Evolutionary conservation across 2,329 filamentous ascomycete species (phyloP).

Genomic region (Penicillium digitatum): DNA sequence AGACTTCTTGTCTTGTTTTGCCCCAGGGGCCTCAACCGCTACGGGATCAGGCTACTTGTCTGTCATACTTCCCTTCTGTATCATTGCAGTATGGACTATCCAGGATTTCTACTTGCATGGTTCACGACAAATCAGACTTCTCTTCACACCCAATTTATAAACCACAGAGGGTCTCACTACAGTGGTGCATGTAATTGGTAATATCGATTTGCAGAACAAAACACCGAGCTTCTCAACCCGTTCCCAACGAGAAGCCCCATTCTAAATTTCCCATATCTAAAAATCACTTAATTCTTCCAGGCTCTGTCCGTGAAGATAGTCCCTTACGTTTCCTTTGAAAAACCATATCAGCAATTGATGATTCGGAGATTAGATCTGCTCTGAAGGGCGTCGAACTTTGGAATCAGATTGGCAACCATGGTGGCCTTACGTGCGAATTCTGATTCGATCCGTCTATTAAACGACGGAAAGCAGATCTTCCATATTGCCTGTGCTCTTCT

Average conservation of each 20-base stretch:
- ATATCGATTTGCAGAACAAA: constrained; percentile 37
- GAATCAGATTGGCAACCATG: not conserved
- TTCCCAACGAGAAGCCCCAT: not conserved
- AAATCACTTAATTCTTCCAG: not conserved
- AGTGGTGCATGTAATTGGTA: constrained; percentile 52
- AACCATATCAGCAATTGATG: not conserved
- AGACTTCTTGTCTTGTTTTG: not conserved
- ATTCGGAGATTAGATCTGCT: not conserved
- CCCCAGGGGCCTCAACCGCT: constrained; percentile 29
- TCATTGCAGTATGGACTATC: constrained; percentile 39
- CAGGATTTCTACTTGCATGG: constrained; percentile 48
- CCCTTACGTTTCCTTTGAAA: not conserved
- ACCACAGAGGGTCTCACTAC: constrained; percentile 48
- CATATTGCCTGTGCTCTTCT: not conserved
- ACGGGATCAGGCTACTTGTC: constrained; percentile 40
- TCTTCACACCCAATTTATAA: constrained; percentile 52
- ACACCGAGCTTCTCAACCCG: constrained; percentile 16
- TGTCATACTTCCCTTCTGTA: constrained; percentile 39
- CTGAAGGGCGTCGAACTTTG: not conserved
- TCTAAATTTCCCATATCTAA: not conserved
- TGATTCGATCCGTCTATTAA: not conserved
- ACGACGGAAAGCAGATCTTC: not conserved
- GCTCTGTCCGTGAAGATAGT: not conserved
- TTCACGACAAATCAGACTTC: constrained; percentile 48
- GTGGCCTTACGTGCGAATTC: not conserved